Evolutionary conservation across 192 early-diverging fungal genomes (phyloP).

Genomic region (Coemansia reversa): DNA sequence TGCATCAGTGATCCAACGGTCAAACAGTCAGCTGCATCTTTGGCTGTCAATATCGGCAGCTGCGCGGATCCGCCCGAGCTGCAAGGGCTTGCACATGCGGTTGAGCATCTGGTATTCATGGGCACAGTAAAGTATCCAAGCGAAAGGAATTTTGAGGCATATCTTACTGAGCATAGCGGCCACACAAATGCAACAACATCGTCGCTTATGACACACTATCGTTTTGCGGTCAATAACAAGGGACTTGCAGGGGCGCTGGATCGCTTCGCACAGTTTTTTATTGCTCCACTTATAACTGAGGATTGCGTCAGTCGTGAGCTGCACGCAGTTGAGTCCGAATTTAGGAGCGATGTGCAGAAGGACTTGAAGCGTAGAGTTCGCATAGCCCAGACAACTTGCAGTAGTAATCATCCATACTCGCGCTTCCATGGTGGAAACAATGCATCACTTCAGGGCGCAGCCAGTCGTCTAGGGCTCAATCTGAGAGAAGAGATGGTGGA

Average conservation of each 20-base stretch:
- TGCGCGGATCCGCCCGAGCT: slow-evolving; percentile 59
- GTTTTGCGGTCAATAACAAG: slow-evolving; percentile 32
- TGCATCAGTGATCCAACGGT: slow-evolving; percentile 59
- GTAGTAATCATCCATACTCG: slow-evolving; percentile 62
- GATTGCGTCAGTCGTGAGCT: slow-evolving; percentile 84
- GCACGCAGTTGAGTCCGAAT: slow-evolving; percentile 89
- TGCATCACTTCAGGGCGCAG: slow-evolving; percentile 65
- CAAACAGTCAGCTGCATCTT: slow-evolving; percentile 57
- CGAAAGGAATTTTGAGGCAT: slow-evolving; percentile 60
- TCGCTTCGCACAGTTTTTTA: slow-evolving; percentile 85
- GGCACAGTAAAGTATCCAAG: slow-evolving; percentile 68
- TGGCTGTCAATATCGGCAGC: slow-evolving; percentile 63
- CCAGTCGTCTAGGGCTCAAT: slow-evolving; percentile 59
- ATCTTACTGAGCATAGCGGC: slow-evolving; percentile 25
- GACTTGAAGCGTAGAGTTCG: slow-evolving; percentile 60
- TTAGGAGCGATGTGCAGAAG: slow-evolving; percentile 79
- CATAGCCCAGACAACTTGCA: neutral
- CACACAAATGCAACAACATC: slow-evolving; percentile 30
- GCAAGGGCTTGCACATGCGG: slow-evolving; percentile 68
- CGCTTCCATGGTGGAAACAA: slow-evolving; percentile 84
- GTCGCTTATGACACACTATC: slow-evolving; percentile 18
- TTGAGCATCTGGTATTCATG: slow-evolving; percentile 72
- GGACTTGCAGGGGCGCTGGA: slow-evolving; percentile 61
- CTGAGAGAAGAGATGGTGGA: slow-evolving; percentile 73
- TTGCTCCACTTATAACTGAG: slow-evolving; percentile 77